Conservation (phyloP, 371 early-diverging fungal species). For the Mucor piriformis region DNA sequence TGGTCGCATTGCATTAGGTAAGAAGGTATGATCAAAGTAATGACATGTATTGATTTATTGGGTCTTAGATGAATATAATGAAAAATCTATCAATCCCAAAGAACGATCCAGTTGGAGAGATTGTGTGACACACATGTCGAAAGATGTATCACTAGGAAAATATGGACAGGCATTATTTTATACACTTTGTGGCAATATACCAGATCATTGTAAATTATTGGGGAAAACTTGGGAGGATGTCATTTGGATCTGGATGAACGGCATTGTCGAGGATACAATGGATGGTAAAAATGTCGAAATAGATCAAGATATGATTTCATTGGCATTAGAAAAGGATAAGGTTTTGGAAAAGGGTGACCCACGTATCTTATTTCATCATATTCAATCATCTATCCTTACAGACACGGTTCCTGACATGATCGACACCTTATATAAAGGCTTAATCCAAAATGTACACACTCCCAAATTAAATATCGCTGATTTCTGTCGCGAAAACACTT, state of each 20-base stretch:
- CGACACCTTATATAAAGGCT: constrained; percentile 1
- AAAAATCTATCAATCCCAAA: not conserved
- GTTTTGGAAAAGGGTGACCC: constrained; percentile 20
- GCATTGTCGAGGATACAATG: constrained; percentile 9
- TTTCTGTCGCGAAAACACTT: not conserved
- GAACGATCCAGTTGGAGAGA: constrained; percentile 10
- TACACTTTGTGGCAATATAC: constrained; percentile 6
- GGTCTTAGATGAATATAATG: not conserved
- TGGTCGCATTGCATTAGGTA: constrained; percentile 10
- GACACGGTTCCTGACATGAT: constrained; percentile 2
- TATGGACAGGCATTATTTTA: not conserved
- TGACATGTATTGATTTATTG: not conserved
- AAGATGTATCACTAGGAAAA: not conserved
- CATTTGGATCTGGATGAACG: constrained; percentile 40
- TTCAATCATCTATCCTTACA: constrained; percentile 16
- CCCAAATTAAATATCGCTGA: not conserved
- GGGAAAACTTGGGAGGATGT: constrained; percentile 44
- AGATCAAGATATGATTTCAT: not conserved
- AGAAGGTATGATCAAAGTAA: not conserved
- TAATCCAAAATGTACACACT: not conserved
- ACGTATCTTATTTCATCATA: constrained; percentile 22
- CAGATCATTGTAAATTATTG: constrained; percentile 5
- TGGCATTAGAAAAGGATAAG: constrained; percentile 19
- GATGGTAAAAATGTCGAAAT: not conserved
- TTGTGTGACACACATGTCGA: not conserved